Evolutionary conservation across 2,329 filamentous ascomycete species (phyloP), one percentile per base, ranked within the genome.

Genomic region (Hypoxylon sp.): DNA sequence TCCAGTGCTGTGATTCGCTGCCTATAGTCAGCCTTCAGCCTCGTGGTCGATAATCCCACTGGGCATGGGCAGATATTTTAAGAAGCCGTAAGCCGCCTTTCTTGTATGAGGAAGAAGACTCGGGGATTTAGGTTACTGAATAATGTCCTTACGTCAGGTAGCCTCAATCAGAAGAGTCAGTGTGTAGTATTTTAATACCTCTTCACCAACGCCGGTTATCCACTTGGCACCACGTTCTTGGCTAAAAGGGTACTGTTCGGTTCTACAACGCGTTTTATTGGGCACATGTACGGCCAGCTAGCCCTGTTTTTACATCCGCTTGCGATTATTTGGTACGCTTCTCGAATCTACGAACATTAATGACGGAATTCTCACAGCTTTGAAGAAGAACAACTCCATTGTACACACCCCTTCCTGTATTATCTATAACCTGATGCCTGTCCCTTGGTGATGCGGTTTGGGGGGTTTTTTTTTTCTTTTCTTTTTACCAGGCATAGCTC

Each of bases 1-100:
- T 74, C 55, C 53, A 1, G 54, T 51, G 51, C 35, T 67, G 53
- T 74, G 74, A 76, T 76, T 76, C 74, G 75, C 61, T 66, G 66
- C 65, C 62, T 66, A 61, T 42, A 19, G 47, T 59, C 62, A 69
- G 67, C 59, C 14, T 58, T 67, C 57, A 70, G 69, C 71, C 69
- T 72, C 48, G 68, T 42, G 39, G 39, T 60, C 10, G 54, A 29
- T 6, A 47, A 59, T 63, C 35, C 47, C 44, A 51, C 33, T 35
- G 22, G 52, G 50, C 39, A n/a, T 24, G 11, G 46, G 29, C 11
- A 53, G 59, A 54, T 59, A 67, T 52, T 59, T 71, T 69, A 69
- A 69, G 50, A 54, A 63, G 19, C 46, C 39, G 22, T 55, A 35
- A 54, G 55, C 37, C 54, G 54, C 63, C 57, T 61, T 31, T 19